phyloP scores from a whole-genome alignment of 129 eudicot species.

The Mikania micrantha region DNA sequence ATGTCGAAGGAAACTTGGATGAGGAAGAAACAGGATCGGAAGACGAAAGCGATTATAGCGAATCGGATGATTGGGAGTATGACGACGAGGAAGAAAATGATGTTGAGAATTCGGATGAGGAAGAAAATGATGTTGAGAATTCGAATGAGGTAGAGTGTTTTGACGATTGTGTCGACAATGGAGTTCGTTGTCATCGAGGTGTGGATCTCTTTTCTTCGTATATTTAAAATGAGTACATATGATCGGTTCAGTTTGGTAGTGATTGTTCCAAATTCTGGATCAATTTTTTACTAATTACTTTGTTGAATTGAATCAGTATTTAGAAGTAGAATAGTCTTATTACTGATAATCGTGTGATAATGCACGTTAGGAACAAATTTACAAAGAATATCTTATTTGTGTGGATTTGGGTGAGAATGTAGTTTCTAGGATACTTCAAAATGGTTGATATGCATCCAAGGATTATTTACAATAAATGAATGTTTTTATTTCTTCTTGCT shows the following conservation, averaged over 20 bases:
- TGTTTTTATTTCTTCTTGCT: neutral
- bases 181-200: slow-evolving; percentile 43
- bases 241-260: neutral
- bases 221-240: neutral
- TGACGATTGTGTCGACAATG: slow-evolving; percentile 17
- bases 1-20: neutral
- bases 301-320: neutral
- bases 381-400: neutral
- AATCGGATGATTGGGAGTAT: slow-evolving; percentile 16
- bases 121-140: slow-evolving; percentile 22
- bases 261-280: neutral
- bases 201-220: neutral
- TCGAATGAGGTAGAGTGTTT: slow-evolving; percentile 15
- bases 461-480: neutral
- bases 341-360: neutral
- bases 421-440: neutral
- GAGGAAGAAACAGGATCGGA: slow-evolving; percentile 22
- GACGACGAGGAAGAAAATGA: slow-evolving; percentile 25
- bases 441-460: neutral
- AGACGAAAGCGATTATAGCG: slow-evolving; percentile 19
- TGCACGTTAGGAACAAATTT: neutral
- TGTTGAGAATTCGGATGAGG: slow-evolving; percentile 10
- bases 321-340: neutral
- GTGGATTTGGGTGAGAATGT: neutral
- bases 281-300: neutral